Conservation (phyloP, 2,329 filamentous ascomycete species). For the Xylaria sp. region DNA sequence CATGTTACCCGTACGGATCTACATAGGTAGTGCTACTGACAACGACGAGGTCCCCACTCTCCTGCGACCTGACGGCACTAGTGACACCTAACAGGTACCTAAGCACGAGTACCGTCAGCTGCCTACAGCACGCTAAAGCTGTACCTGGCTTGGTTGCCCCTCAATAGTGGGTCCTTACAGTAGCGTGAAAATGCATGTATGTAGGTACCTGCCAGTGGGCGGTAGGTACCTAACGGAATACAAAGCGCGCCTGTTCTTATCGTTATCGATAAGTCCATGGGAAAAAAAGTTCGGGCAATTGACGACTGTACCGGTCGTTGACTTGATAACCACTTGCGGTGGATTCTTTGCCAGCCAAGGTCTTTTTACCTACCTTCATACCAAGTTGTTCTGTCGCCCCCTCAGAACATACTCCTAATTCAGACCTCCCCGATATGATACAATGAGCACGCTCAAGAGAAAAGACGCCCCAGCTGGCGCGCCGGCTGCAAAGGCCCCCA, state of each 20-base stretch:
- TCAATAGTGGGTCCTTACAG: not conserved
- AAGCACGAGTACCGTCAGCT: not conserved
- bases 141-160: not conserved
- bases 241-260: not conserved
- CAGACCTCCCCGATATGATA: slow-evolving; percentile 25
- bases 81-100: not conserved
- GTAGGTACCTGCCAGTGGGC: not conserved
- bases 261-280: slow-evolving; percentile 21
- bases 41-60: not conserved
- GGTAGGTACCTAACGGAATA: not conserved
- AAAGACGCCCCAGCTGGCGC: slow-evolving; percentile 52
- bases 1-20: not conserved
- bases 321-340: slow-evolving; percentile 2
- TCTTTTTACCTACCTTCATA: not conserved
- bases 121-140: not conserved
- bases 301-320: not conserved
- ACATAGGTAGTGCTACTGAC: not conserved
- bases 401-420: slow-evolving; percentile 5
- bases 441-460: slow-evolving; percentile 53
- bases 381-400: not conserved
- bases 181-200: not conserved
- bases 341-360: not conserved
- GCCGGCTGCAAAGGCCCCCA: slow-evolving; percentile 47
- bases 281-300: slow-evolving; percentile 19
- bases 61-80: not conserved